Conservation (phyloP, 129 eudicot genomes). For the Pulicaria dysenterica region DNA sequence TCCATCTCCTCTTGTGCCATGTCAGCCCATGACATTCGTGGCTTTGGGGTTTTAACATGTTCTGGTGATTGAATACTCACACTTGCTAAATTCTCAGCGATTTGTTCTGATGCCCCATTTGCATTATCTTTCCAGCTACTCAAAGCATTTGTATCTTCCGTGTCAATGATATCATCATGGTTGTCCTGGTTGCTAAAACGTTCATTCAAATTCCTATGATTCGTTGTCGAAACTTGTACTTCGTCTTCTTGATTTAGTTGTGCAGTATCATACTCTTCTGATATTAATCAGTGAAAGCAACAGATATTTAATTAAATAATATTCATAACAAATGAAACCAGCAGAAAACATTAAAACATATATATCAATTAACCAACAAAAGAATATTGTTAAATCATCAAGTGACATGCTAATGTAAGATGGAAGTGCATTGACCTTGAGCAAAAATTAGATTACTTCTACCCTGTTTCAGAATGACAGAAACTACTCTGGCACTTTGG, state of each 20-base stretch:
- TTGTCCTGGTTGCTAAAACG: slow-evolving; percentile 25
- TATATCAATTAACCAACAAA: background rate
- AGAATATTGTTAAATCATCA: background rate
- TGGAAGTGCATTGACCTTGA: background rate
- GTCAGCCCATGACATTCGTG: slow-evolving; percentile 93
- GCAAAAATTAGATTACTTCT: background rate
- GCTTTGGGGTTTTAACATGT: slow-evolving; percentile 33
- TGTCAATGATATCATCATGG: slow-evolving; percentile 46
- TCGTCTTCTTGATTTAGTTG: slow-evolving; percentile 30
- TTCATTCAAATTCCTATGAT: slow-evolving; percentile 26
- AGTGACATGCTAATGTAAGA: background rate
- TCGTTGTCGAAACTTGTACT: slow-evolving; percentile 29
- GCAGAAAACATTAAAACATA: background rate
- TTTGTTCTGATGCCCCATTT: slow-evolving; percentile 36
- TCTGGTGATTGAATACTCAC: slow-evolving; percentile 32
- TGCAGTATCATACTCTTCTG: slow-evolving; percentile 18
- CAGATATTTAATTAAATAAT: slow-evolving; percentile 17
- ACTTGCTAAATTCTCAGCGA: slow-evolving; percentile 29
- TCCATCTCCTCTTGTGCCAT: slow-evolving; percentile 88
- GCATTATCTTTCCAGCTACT: slow-evolving; percentile 62
- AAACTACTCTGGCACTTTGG: background rate
- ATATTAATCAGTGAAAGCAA: slow-evolving; percentile 17
- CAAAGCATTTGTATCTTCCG: slow-evolving; percentile 64
- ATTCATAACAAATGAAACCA: slow-evolving; percentile 13
- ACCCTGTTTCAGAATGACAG: background rate